Evolutionary conservation across 495 filamentous ascomycete species (phyloP), one percentile per base, ranked within the genome.

Genomic region (Lichina pygmaea): DNA sequence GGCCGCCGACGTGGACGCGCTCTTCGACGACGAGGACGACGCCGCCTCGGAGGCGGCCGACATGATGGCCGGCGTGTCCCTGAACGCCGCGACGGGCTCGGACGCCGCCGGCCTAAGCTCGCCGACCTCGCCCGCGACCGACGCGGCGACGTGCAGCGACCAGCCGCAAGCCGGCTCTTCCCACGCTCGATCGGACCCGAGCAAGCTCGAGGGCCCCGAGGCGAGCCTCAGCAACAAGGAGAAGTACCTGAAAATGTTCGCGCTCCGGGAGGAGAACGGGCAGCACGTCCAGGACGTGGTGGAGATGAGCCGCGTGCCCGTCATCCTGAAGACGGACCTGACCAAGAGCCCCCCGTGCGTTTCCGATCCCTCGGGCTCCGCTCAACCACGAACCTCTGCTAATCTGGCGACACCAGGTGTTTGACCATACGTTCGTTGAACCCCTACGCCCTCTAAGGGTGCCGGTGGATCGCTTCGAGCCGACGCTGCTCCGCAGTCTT

Each of bases 271-370:
- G 55, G 84, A 91, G 62, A 78, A 79, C 50, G 85, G 91, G 34
- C 83, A 94, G 45, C 86, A 91, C 63, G 93, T 97, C 54, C 89
- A 97, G 59, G 89, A 95, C 58, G 85, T 97, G 49, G 83, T 74
- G 30, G 89, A 97, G 68, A 93, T 97, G 83, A 86, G 84, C 34
- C 70, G 85, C 46, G 82, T 97, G 44, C 89, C 89, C 3, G 81
- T 97, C 48, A 93, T 95, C 53, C 62, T 97, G 44, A 97, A 94
- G 75, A 97, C 89, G 34, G 89, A 97, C 62, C 70, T 97, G 53
- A 81, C 70, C 66, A 97, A 95, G 78, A 95, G 89, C 60, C 89
- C 89, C 62, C 89, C 89, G 82, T 95, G 78, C 66, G 86, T 81
- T 52, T 17, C 34, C 47, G 42, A 15, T 48, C 32, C 43, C 41